phyloP scores from a whole-genome alignment of 2,329 filamentous ascomycete species.

The Apiospora saccharicola region DNA sequence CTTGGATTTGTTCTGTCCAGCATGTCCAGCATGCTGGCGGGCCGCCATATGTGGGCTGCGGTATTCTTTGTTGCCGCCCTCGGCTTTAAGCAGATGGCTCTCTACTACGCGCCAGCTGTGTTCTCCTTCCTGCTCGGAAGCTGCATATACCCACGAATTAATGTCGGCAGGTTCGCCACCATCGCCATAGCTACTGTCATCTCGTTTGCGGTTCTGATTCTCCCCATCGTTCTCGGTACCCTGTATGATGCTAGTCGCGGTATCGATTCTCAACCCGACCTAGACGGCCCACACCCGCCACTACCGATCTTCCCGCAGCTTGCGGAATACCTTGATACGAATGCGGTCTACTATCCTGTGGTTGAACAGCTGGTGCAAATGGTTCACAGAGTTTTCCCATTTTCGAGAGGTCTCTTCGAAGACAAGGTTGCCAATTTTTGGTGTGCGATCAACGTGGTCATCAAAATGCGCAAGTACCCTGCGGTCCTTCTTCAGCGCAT shows the following conservation, averaged over 20 bases:
- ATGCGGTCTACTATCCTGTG: conserved; percentile 76
- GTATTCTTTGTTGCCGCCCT: conserved; percentile 93
- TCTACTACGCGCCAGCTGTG: conserved; percentile 94
- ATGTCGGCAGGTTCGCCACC: conserved; percentile 71
- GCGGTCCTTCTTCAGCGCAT: conserved; percentile 75
- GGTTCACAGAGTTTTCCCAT: conserved; percentile 93
- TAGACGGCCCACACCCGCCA: conserved; percentile 65
- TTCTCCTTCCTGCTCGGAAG: conserved; percentile 91
- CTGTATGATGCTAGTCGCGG: conserved; percentile 72
- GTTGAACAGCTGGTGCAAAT: conserved; percentile 83
- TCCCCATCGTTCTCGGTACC: conserved; percentile 77
- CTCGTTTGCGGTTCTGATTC: conserved; percentile 77
- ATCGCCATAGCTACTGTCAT: conserved; percentile 77
- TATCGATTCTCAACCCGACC: conserved; percentile 62
- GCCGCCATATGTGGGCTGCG: conserved; percentile 85
- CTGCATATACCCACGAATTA: conserved; percentile 79
- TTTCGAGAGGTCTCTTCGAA: conserved; percentile 94
- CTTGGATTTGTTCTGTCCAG: conserved; percentile 87
- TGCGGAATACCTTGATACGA: conserved; percentile 64
- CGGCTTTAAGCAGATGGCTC: conserved; percentile 99
- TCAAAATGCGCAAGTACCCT: conserved; percentile 84
- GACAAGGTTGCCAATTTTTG: conserved; percentile 99
- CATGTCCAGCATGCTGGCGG: conserved; percentile 87
- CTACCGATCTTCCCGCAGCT: conserved; percentile 69
- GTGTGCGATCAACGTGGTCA: conserved; percentile 88